Conservation (phyloP, 176 grass and related monocot species). For the Pontederia crassipes region DNA sequence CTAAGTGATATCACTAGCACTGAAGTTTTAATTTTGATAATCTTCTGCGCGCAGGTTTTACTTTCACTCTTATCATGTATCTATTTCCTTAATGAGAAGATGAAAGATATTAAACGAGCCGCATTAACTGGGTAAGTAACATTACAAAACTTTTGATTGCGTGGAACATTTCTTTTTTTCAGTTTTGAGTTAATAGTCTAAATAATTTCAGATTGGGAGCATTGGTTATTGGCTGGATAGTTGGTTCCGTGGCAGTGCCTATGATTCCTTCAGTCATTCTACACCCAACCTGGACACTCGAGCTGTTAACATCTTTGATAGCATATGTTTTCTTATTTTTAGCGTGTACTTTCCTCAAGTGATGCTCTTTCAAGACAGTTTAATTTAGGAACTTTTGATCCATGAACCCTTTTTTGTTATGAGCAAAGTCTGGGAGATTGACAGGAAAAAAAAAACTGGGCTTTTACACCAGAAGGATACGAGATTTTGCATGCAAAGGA, state of each 20-base stretch:
- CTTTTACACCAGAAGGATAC: too few species aligned
- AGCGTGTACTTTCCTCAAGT: conserved; percentile 79
- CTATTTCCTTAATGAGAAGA: conserved; percentile 97
- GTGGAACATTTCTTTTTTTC: neutral
- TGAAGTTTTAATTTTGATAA: conserved; percentile 3
- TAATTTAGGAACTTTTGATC: too few species aligned
- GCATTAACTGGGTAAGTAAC: conserved; percentile 56
- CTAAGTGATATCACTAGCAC: neutral
- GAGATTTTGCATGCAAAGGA: too few species aligned
- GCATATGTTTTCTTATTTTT: conserved; percentile 88
- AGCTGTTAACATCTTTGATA: conserved; percentile 81
- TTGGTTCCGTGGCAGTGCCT: conserved; percentile 63
- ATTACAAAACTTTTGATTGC: neutral
- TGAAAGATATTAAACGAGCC: conserved; percentile 75
- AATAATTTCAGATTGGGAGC: conserved; percentile 53
- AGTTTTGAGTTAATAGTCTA: conserved; percentile 10
- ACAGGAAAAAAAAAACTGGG: too few species aligned
- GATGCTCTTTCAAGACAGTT: neutral
- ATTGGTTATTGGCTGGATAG: conserved; percentile 75
- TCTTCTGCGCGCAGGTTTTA: conserved; percentile 43
- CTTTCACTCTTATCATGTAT: conserved; percentile 86
- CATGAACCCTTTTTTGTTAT: too few species aligned
- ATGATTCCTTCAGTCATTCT: conserved; percentile 68
- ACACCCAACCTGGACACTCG: conserved; percentile 83
- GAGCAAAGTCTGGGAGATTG: too few species aligned